Percentiles rank a stretch among this genome's conserved stretches.
Evolutionary conservation across 345 rosid genomes (phyloP).

Genomic region (Lagerstroemia speciosa): DNA sequence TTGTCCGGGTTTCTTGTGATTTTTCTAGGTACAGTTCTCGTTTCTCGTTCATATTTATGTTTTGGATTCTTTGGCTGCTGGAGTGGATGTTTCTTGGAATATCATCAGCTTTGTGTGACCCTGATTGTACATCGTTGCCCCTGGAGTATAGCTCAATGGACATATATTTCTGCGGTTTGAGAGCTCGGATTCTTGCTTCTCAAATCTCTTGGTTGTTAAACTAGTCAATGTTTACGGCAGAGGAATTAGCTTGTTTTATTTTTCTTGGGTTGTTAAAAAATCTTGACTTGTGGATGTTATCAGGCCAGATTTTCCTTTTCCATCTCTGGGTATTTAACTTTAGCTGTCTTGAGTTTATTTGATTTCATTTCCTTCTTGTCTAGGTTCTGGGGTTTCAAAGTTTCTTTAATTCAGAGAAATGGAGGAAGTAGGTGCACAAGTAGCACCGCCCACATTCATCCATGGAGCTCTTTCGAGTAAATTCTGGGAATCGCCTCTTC

Average conservation of each 20-base stretch:
- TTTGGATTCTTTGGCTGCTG: conserved; percentile 1
- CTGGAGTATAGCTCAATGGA: background rate
- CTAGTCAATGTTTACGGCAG: background rate
- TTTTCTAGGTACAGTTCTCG: conserved; percentile 14
- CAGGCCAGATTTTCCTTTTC: background rate
- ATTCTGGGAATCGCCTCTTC: conserved; percentile 31
- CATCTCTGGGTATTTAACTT: background rate
- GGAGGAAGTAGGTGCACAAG: conserved; percentile 78
- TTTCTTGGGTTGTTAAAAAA: background rate
- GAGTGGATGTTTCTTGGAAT: background rate
- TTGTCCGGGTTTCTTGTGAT: conserved; percentile 1
- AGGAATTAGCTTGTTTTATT: background rate
- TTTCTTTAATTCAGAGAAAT: conserved; percentile 22
- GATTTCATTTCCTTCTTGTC: background rate
- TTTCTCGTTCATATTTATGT: background rate
- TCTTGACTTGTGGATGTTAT: background rate
- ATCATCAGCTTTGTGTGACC: conserved; percentile 3
- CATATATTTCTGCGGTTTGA: background rate
- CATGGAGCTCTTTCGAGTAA: conserved; percentile 42
- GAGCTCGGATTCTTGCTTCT: no score
- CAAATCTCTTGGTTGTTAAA: background rate
- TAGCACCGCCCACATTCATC: conserved; percentile 51
- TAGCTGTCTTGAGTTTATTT: background rate
- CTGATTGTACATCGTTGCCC: background rate
- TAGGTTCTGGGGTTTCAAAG: conserved; percentile 8